Base-by-base conservation (phyloP, 1,284 basidiomycete species). In the Boletus smithii region DNA sequence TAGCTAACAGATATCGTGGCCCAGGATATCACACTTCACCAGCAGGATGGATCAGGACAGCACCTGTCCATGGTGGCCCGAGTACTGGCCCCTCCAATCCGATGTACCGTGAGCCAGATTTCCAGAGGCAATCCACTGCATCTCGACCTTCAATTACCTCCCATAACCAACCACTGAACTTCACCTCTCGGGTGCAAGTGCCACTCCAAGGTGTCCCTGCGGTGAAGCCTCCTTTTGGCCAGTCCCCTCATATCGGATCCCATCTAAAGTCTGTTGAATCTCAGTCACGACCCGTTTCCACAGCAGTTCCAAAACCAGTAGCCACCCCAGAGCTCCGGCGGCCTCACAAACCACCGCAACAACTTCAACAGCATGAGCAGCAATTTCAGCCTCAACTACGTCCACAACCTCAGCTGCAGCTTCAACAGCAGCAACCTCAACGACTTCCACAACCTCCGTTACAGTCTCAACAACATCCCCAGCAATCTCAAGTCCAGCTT, bases 161-260 rank as follows among this genome's bases (percentile, higher is more conserved):
- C 18, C 36, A 49, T 30, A 47, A 27, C 17, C 51, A 44, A 33
- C 16, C 34, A 14, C 49, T 38, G 18, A 55, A 30, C 22, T 3
- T 34, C n/a, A 16, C 42, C 4, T 34, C 48, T 46, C 50, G 40
- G 23, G 46, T 34, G 14, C 58, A 51, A 29, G 42, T 26, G 0
- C 46, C 59, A 13, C 44, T 16, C 11, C 54, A 50, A 13, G 31
- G 35, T 29, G 30, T 41, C 10, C 22, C 54, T 38, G 9, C 39
- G 2, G 20, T 14, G 4, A 44, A 40, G 8, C 14, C 38, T 26
- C 9, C 33, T 9, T 26, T 44, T 4, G 39, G 10, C n/a, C 51
- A 43, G 4, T 30, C 24, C 6, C 26, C 32, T 31, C n/a, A 39
- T 16, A 14, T 11, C 3, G 40, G 7, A 14, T 29, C 44, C 4